Evolutionary conservation across 2,329 filamentous ascomycete genomes (phyloP).

Genomic region (Colletotrichum coccodes): DNA sequence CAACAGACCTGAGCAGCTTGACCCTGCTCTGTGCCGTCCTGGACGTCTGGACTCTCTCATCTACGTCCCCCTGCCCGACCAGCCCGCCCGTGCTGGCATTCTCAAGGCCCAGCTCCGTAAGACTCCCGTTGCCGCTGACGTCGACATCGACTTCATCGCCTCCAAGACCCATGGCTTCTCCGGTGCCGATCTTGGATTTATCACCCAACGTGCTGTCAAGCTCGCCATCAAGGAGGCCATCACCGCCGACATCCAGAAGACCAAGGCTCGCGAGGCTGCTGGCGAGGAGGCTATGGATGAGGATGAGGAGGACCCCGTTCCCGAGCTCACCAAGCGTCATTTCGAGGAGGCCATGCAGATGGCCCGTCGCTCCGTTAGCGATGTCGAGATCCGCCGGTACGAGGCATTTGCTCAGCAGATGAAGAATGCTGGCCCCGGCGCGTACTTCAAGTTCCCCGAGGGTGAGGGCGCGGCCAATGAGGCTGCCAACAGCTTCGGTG

Average conservation of each 20-base stretch:
- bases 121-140: conserved; percentile 88
- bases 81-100: conserved; percentile 88
- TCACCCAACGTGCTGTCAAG: conserved; percentile 99
- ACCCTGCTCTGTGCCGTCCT: conserved; percentile 96
- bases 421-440: conserved; percentile 96
- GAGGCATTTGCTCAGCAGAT: conserved; percentile 99
- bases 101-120: conserved; percentile 97
- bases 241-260: conserved; percentile 84
- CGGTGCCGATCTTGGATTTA: conserved; percentile 98
- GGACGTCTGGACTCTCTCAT: conserved; percentile 98
- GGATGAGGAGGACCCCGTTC: conserved; percentile 90
- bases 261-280: conserved; percentile 87
- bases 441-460: conserved; percentile 96
- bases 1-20: conserved; percentile 98
- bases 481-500: conserved; percentile 77
- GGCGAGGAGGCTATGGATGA: conserved; percentile 89
- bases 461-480: conserved; percentile 72
- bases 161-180: conserved; percentile 99
- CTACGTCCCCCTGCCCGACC: conserved; percentile 96
- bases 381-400: conserved; percentile 97
- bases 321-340: conserved; percentile 93
- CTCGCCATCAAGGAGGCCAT: conserved; percentile 99
- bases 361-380: conserved; percentile 91
- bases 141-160: conserved; percentile 92
- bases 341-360: conserved; percentile 99